Conservation (phyloP, 2,329 filamentous ascomycete genomes). For the Trichoderma koningii region DNA sequence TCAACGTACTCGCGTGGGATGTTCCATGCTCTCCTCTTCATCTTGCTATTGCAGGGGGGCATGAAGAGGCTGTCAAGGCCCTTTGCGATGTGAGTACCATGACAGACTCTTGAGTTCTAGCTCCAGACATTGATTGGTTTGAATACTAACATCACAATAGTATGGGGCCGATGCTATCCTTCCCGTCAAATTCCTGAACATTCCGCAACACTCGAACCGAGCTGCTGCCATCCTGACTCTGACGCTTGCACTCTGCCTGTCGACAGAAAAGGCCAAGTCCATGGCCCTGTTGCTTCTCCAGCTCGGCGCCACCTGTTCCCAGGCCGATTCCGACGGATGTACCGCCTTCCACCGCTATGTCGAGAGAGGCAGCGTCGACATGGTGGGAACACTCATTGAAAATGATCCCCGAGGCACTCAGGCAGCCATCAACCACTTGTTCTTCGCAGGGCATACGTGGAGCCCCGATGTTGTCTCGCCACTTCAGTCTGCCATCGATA, state of each 20-base stretch:
- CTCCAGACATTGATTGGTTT: background rate
- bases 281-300: constrained; percentile 68
- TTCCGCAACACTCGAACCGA: constrained; percentile 42
- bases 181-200: constrained; percentile 66
- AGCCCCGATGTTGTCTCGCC: constrained; percentile 47
- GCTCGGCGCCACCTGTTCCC: constrained; percentile 71
- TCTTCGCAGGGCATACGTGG: constrained; percentile 44
- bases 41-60: constrained; percentile 73
- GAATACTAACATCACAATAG: constrained; percentile 37
- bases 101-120: background rate
- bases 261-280: constrained; percentile 61
- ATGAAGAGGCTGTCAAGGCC: constrained; percentile 66
- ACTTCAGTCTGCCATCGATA: constrained; percentile 60
- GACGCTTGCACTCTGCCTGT: constrained; percentile 66
- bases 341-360: constrained; percentile 70
- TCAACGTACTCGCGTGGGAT: constrained; percentile 81
- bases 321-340: constrained; percentile 65
- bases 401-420: constrained; percentile 63
- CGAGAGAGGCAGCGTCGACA: constrained; percentile 48
- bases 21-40: constrained; percentile 72
- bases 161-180: constrained; percentile 78
- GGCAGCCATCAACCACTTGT: constrained; percentile 67
- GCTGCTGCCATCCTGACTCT: constrained; percentile 68
- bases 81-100: constrained; percentile 59
- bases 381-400: constrained; percentile 54